Conservation (phyloP, 2,329 filamentous ascomycete species). For the Penicillium sumatraense region DNA sequence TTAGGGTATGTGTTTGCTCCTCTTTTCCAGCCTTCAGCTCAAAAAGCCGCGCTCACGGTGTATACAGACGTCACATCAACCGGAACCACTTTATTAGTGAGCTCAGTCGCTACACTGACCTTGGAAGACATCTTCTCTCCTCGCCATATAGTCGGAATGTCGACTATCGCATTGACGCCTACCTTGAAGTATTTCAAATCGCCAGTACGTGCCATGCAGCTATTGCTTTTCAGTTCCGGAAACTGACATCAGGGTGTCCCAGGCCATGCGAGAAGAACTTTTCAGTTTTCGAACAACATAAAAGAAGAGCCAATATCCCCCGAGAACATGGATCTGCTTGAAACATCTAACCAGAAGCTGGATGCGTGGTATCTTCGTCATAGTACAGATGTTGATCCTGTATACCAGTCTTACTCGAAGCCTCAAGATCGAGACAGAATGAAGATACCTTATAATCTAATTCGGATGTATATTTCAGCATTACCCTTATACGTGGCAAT, state of each 20-base stretch:
- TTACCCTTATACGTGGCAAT: background rate
- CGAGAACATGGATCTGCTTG: background rate
- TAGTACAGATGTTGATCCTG: background rate
- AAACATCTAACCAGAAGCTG: background rate
- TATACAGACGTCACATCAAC: background rate
- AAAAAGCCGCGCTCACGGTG: too few relatives aligned
- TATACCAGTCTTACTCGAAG: conserved; percentile 1
- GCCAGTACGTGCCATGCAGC: background rate
- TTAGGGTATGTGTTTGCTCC: background rate
- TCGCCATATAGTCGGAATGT: background rate
- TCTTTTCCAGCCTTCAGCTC: background rate
- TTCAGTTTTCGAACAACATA: background rate
- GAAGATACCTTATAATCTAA: background rate
- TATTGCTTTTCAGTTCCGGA: too few relatives aligned
- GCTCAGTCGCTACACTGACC: background rate
- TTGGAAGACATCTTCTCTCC: background rate
- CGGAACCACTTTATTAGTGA: background rate
- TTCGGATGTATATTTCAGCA: conserved; percentile 2
- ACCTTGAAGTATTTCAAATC: background rate
- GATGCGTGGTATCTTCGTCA: background rate
- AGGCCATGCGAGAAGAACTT: background rate
- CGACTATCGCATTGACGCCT: background rate
- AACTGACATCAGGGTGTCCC: background rate
- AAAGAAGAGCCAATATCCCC: background rate
- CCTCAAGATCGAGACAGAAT: background rate